phyloP scores from a whole-genome alignment of 805 yeast species.

The Zygoascus bituminiphila region DNA sequence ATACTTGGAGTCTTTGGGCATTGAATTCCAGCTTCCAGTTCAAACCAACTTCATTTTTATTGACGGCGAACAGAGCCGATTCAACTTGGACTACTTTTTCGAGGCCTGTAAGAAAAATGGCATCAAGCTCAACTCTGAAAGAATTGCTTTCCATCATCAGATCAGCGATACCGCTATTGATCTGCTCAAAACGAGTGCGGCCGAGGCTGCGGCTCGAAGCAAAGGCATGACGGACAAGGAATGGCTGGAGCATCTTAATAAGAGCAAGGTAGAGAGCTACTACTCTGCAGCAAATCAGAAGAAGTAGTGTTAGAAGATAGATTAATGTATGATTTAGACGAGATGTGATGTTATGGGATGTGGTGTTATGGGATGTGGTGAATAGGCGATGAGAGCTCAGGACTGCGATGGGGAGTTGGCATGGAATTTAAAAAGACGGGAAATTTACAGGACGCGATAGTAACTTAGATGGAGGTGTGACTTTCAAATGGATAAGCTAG shows the following conservation, averaged over 20 bases:
- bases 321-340: no score
- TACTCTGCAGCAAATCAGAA: background rate
- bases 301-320: no score
- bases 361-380: no score
- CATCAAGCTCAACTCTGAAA: constrained; percentile 59
- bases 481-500: no score
- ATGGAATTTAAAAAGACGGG: no score
- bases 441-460: no score
- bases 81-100: constrained; percentile 49
- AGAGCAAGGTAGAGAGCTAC: background rate
- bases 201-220: background rate
- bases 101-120: constrained; percentile 50
- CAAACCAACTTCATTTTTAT: constrained; percentile 79
- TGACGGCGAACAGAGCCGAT: constrained; percentile 50
- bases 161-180: constrained; percentile 47
- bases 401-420: no score
- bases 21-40: constrained; percentile 61
- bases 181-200: constrained; percentile 8
- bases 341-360: no score
- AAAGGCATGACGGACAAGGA: constrained; percentile 1
- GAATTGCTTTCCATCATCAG: constrained; percentile 78
- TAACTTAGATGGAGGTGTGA: no score
- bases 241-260: background rate
- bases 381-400: no score
- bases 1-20: constrained; percentile 32